Evolutionary conservation across 2,329 filamentous ascomycete genomes (phyloP).

Genomic region (Calonectria crousiana): DNA sequence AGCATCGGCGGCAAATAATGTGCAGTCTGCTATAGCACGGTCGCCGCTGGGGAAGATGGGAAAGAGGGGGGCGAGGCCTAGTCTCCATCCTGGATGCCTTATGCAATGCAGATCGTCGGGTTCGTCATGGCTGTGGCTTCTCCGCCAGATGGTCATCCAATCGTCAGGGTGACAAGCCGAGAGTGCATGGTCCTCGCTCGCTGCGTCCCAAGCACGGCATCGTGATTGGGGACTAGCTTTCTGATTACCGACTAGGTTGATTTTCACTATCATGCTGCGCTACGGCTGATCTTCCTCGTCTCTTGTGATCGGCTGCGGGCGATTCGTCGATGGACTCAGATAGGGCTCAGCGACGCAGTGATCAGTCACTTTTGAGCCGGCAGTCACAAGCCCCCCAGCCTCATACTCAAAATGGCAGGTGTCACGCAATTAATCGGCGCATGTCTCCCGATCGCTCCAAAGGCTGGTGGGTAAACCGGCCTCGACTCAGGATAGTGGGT

Average conservation of each 20-base stretch:
- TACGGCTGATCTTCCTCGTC: background rate
- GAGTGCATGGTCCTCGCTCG: background rate
- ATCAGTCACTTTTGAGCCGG: background rate
- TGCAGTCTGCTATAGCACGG: background rate
- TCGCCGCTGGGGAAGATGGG: background rate
- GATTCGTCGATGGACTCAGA: background rate
- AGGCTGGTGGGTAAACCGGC: background rate
- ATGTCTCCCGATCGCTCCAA: conserved; percentile 1
- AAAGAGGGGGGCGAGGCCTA: background rate
- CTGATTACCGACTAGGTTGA: background rate
- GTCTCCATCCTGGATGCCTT: background rate
- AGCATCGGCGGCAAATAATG: background rate
- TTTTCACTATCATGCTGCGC: background rate
- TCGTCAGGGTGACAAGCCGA: background rate
- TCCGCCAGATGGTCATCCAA: background rate
- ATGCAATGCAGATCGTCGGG: conserved; percentile 6
- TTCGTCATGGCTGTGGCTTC: background rate
- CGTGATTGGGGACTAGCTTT: background rate
- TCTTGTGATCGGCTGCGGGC: background rate
- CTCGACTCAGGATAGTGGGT: conserved; percentile 12
- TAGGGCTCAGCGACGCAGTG: background rate
- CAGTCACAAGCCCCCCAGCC: conserved; percentile 3
- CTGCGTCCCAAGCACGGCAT: background rate
- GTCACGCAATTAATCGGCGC: background rate
- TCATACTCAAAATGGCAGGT: conserved; percentile 1